A percentile compares a stretch with the other conserved stretches of the same genome.
phyloP scores from a whole-genome alignment of 1,139 yeast genomes.

The Lizanozyma gosingica region DNA sequence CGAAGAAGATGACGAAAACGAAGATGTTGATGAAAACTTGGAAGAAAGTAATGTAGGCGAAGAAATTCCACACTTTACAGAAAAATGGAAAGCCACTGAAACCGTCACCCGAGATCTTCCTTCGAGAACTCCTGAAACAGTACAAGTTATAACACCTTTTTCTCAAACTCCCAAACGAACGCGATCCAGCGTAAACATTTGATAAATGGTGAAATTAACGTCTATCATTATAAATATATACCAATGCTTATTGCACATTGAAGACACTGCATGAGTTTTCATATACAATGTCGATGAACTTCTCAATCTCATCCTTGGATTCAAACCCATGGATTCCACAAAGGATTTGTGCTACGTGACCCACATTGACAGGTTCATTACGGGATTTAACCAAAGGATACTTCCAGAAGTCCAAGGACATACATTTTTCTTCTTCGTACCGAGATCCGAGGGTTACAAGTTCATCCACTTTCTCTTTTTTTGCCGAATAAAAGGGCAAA shows the following conservation, averaged over 20 bases:
- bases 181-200: too few relatives aligned
- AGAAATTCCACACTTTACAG: constrained; percentile 2
- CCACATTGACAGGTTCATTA: constrained; percentile 85
- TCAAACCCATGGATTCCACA: background rate
- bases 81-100: constrained; percentile 2
- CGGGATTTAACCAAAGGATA: constrained; percentile 68
- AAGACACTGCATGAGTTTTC: constrained; percentile 24
- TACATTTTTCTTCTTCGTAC: background rate
- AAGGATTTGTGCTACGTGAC: constrained; percentile 72
- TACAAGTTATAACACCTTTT: too few relatives aligned
- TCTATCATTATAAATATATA: constrained; percentile 2
- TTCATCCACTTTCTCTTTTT: constrained; percentile 4
- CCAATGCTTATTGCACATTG: constrained; percentile 8
- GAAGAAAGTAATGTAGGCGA: constrained; percentile 1
- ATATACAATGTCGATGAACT: background rate
- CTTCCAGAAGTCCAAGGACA: constrained; percentile 5
- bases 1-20: constrained; percentile 9
- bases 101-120: constrained; percentile 3
- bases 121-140: constrained; percentile 2
- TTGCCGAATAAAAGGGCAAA: constrained; percentile 37
- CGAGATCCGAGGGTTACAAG: background rate
- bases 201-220: too few relatives aligned
- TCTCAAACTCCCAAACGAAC: too few relatives aligned
- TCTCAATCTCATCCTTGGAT: background rate
- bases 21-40: constrained; percentile 8